phyloP scores from a whole-genome alignment of 352 stramenopile species.

The Phytophthora palmivora region DNA sequence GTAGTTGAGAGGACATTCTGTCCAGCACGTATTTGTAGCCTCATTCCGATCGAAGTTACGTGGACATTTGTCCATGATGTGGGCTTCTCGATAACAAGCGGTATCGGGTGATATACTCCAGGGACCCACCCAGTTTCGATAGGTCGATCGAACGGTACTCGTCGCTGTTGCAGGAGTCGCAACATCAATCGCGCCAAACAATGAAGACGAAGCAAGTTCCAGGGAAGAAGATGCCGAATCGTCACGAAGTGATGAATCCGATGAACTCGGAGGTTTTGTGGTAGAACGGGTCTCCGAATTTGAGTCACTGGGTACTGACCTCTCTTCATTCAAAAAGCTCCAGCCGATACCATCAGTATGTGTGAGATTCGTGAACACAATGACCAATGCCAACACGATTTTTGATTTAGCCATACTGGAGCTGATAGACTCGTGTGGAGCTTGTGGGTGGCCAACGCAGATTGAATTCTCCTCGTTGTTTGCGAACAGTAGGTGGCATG shows the following conservation, averaged over 20 bases:
- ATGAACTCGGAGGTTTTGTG: conserved; percentile 2
- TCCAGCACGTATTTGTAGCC: conserved; percentile 59
- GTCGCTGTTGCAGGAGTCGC: conserved; percentile 24
- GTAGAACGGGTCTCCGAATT: neutral
- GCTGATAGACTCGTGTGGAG: conserved; percentile 2
- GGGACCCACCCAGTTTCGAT: conserved; percentile 51
- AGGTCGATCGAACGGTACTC: conserved; percentile 31
- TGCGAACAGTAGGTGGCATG: neutral
- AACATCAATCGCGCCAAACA: neutral
- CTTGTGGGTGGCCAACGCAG: conserved; percentile 7
- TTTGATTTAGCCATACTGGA: conserved; percentile 18
- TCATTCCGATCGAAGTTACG: conserved; percentile 56
- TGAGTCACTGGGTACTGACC: conserved; percentile 5
- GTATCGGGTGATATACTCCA: conserved; percentile 34
- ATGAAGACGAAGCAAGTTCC: neutral
- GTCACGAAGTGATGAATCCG: neutral
- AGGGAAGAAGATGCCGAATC: neutral
- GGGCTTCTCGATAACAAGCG: conserved; percentile 39
- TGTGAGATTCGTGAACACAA: conserved; percentile 4
- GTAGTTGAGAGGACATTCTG: conserved; percentile 62
- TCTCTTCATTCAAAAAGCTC: neutral
- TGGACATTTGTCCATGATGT: conserved; percentile 46
- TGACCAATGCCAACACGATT: conserved; percentile 8
- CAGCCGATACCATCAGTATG: neutral
- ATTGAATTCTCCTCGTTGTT: conserved; percentile 15